phyloP scores from a whole-genome alignment of 805 yeast species.

The Barnettozyma vustinii region DNA sequence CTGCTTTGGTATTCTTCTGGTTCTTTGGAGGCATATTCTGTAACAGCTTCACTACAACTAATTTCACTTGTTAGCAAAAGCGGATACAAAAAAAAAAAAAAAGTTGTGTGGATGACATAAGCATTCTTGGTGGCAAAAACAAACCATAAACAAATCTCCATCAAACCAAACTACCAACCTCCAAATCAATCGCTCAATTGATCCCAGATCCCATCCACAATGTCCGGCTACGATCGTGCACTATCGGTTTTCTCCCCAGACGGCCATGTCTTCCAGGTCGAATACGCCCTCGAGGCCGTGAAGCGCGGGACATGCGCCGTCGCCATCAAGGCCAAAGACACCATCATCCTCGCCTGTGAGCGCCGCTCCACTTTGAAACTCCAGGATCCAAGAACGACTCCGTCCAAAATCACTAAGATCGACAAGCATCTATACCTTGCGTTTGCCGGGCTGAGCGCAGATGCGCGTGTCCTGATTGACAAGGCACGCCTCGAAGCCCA shows the following conservation, averaged over 20 bases:
- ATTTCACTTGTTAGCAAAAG: too few relatives aligned
- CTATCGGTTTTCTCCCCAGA: slow-evolving; percentile 96
- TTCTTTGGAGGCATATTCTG: neutral
- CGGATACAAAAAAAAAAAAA: neutral
- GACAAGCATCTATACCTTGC: slow-evolving; percentile 90
- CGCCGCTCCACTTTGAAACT: slow-evolving; percentile 90
- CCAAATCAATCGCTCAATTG: neutral
- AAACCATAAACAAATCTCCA: neutral
- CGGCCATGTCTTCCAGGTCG: slow-evolving; percentile 98
- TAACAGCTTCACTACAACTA: too few relatives aligned
- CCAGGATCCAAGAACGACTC: slow-evolving; percentile 95
- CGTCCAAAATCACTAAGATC: slow-evolving; percentile 85
- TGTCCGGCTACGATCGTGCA: slow-evolving; percentile 99
- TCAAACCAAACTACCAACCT: neutral
- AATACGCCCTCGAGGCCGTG: slow-evolving; percentile 95
- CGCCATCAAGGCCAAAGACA: slow-evolving; percentile 85
- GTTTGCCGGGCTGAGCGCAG: slow-evolving; percentile 98
- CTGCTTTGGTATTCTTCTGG: neutral
- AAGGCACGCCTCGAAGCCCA: slow-evolving; percentile 97
- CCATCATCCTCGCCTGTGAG: slow-evolving; percentile 94
- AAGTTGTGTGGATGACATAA: neutral
- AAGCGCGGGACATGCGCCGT: slow-evolving; percentile 98
- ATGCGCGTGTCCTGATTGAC: slow-evolving; percentile 90
- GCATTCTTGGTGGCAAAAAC: slow-evolving; percentile 1
- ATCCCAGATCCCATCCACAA: slow-evolving; percentile 23